phyloP scores from a whole-genome alignment of 2,329 filamentous ascomycete species.

The Rutstroemia sp. region DNA sequence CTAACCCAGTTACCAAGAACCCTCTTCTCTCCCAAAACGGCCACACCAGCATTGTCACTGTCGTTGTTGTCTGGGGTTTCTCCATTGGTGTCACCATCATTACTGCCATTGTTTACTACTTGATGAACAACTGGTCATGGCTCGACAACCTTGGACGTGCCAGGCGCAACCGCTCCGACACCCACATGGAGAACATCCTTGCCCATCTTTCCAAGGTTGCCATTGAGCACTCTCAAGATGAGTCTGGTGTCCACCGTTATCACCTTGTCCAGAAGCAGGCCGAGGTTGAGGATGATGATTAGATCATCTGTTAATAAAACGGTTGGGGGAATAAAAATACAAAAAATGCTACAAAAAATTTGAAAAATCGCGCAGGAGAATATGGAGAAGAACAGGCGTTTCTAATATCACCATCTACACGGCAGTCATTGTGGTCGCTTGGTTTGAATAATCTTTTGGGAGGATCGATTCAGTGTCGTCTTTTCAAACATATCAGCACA shows the following conservation, averaged over 20 bases:
- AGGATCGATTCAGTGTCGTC: too few species aligned
- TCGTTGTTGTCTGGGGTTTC: conserved; percentile 58
- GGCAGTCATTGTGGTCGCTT: neutral
- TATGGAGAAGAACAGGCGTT: conserved; percentile 7
- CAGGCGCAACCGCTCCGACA: conserved; percentile 53
- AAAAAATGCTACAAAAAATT: conserved; percentile 5
- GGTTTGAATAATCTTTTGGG: too few species aligned
- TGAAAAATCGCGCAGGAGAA: neutral
- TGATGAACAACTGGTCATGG: conserved; percentile 50
- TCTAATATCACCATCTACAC: conserved; percentile 5
- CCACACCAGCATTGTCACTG: conserved; percentile 47
- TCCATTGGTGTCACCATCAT: conserved; percentile 59
- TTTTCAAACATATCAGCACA: too few species aligned
- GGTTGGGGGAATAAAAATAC: neutral
- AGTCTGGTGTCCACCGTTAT: conserved; percentile 7
- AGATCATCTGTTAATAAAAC: conserved; percentile 2
- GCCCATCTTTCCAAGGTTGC: conserved; percentile 57
- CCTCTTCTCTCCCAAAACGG: conserved; percentile 32
- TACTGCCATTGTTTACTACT: conserved; percentile 57
- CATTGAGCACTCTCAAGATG: conserved; percentile 44
- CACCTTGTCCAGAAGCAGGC: conserved; percentile 8
- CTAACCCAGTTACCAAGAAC: conserved; percentile 32
- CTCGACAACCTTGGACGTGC: conserved; percentile 57
- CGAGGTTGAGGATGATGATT: conserved; percentile 11
- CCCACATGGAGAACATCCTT: conserved; percentile 59